Conservation (phyloP, 106 monocot species). For the Dioscorea zingiberensis region DNA sequence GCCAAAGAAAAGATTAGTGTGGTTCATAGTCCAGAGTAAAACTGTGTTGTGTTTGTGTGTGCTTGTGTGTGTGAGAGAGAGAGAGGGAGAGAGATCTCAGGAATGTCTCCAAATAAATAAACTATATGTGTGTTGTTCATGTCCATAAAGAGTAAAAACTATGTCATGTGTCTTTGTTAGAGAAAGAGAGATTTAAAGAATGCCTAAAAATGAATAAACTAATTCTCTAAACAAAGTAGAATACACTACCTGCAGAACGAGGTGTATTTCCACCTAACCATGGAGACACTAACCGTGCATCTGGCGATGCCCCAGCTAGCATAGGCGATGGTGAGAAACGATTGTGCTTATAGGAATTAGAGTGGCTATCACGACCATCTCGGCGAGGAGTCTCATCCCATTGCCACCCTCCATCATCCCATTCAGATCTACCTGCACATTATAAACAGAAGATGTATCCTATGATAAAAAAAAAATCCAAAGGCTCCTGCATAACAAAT, state of each 20-base stretch:
- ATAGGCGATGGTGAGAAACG: conserved; percentile 73
- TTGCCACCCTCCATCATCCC: conserved; percentile 87
- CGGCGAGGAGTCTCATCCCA: conserved; percentile 89
- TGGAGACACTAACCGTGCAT: conserved; percentile 85
- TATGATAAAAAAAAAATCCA: not conserved
- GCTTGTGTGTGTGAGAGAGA: too few relatives aligned
- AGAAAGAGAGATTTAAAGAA: too few relatives aligned
- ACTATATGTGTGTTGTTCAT: too few relatives aligned
- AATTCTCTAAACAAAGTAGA: not conserved
- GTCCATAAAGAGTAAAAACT: too few relatives aligned
- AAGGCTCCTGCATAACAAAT: not conserved
- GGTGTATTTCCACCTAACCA: conserved; percentile 86
- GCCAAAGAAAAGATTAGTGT: not conserved
- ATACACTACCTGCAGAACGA: conserved; percentile 43
- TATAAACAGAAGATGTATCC: not conserved
- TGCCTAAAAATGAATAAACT: too few relatives aligned
- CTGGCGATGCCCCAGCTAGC: conserved; percentile 80
- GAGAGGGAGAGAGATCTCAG: too few relatives aligned
- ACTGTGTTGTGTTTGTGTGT: too few relatives aligned
- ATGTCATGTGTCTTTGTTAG: too few relatives aligned
- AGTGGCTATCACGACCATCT: conserved; percentile 44
- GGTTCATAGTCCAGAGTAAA: not conserved
- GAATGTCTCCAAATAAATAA: too few relatives aligned
- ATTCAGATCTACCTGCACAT: conserved; percentile 55
- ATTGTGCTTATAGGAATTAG: conserved; percentile 21